Conservation (phyloP, 73 alveolate genomes). For the Blepharisma japonicum region DNA sequence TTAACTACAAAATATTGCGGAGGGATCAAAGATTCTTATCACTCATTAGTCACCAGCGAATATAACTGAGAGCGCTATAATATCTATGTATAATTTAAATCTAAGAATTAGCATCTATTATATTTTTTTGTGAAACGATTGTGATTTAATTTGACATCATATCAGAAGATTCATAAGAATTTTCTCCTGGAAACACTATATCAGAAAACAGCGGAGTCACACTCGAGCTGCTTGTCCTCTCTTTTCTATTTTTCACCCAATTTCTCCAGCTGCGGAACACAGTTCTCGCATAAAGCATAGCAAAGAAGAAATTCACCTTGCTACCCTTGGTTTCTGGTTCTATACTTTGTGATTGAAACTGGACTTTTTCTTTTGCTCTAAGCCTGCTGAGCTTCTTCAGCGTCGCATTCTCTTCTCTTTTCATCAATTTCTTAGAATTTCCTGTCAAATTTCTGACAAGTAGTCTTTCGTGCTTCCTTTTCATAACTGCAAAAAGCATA, state of each 20-base stretch:
- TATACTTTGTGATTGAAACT: background rate
- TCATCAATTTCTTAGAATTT: background rate
- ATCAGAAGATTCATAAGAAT: background rate
- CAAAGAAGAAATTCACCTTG: conserved; percentile 22
- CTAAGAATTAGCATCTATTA: no score
- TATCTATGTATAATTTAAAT: no score
- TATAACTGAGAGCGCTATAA: no score
- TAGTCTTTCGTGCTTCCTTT: background rate
- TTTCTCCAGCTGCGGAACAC: conserved; percentile 9
- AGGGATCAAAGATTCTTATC: no score
- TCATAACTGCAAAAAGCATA: conserved; percentile 62
- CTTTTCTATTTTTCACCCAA: conserved; percentile 2
- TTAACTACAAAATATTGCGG: no score
- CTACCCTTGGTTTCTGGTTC: background rate
- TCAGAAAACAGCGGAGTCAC: background rate
- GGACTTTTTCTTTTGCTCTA: background rate
- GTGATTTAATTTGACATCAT: no score
- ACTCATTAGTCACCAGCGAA: no score
- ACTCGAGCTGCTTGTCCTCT: background rate
- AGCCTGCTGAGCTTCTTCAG: background rate
- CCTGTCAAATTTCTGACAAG: background rate
- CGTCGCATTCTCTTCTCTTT: background rate
- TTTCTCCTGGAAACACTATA: conserved; percentile 12
- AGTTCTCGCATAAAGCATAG: background rate
- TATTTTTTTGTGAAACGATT: no score